Evolutionary conservation across 2,329 filamentous ascomycete genomes (phyloP).

Genomic region (Penicillium griseofulvum): DNA sequence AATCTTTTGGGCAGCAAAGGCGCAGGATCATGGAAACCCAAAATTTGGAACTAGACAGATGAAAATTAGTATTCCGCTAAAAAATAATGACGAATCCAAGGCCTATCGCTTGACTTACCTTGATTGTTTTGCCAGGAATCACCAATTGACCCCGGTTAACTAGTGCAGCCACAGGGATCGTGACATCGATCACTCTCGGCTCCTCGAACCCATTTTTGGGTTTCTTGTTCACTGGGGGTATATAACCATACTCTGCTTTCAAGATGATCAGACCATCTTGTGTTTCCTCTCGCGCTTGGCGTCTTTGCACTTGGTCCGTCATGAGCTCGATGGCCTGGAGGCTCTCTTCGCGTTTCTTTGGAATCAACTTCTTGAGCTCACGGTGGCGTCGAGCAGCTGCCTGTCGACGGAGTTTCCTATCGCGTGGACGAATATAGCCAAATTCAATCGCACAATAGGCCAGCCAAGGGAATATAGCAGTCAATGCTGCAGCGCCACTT

Average conservation of each 20-base stretch:
- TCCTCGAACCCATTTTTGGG: conserved; percentile 21
- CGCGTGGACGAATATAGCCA: conserved; percentile 39
- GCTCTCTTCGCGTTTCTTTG: conserved; percentile 39
- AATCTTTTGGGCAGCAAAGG: conserved; percentile 42
- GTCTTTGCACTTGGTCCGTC: conserved; percentile 38
- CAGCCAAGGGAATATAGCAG: conserved; percentile 39
- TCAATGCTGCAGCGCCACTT: conserved; percentile 35
- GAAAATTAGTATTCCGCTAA: conserved; percentile 17
- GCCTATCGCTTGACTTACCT: conserved; percentile 26
- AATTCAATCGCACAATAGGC: conserved; percentile 44
- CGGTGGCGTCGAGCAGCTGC: conserved; percentile 37
- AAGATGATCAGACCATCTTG: conserved; percentile 40
- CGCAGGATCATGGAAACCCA: conserved; percentile 46
- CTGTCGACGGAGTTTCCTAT: conserved; percentile 36
- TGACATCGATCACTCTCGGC: conserved; percentile 39
- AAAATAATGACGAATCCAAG: neutral
- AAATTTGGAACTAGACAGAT: conserved; percentile 37
- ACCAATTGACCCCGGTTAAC: conserved; percentile 43
- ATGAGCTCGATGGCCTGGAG: conserved; percentile 42
- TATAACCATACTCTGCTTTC: conserved; percentile 43
- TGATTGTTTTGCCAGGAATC: conserved; percentile 35
- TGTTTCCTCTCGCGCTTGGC: conserved; percentile 36
- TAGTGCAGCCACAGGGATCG: conserved; percentile 45
- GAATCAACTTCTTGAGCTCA: conserved; percentile 36
- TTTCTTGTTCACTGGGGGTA: conserved; percentile 28